phyloP scores from a whole-genome alignment of 2,329 filamentous ascomycete genomes.

The Colletotrichum destructivum region DNA sequence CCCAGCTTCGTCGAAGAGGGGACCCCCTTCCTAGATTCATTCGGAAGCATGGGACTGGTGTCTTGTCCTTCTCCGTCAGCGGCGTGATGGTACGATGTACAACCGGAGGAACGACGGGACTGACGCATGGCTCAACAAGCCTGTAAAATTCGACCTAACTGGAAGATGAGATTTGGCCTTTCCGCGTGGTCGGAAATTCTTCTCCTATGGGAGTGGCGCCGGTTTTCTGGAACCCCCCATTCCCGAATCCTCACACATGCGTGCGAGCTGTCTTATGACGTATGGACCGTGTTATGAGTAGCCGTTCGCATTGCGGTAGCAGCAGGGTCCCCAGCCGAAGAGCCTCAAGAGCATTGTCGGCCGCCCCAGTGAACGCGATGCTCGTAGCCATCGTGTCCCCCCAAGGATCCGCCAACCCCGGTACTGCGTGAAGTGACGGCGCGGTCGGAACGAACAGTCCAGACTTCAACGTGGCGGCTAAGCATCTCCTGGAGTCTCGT shows the following conservation, averaged over 20 bases:
- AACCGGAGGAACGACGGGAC: background rate
- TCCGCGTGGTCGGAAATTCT: background rate
- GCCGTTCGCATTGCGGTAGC: background rate
- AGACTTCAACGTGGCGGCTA: background rate
- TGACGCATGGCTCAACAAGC: background rate
- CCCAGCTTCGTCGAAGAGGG: background rate
- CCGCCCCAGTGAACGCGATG: background rate
- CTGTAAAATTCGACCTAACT: background rate
- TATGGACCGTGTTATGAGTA: background rate
- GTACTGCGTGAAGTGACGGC: background rate
- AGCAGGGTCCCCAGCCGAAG: background rate
- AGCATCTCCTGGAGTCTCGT: background rate
- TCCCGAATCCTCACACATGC: background rate
- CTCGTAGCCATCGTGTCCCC: background rate
- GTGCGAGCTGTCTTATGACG: conserved; percentile 21
- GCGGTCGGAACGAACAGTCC: background rate
- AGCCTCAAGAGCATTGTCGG: conserved; percentile 10
- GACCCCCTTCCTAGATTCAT: background rate
- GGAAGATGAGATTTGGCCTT: background rate
- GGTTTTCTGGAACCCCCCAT: background rate
- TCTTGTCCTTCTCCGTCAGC: background rate
- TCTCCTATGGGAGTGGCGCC: background rate
- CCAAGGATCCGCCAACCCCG: background rate
- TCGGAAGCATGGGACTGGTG: background rate
- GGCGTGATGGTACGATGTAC: background rate